Base-by-base conservation (phyloP, 176 grass and related monocot species). In the Dactylis glomerata region DNA sequence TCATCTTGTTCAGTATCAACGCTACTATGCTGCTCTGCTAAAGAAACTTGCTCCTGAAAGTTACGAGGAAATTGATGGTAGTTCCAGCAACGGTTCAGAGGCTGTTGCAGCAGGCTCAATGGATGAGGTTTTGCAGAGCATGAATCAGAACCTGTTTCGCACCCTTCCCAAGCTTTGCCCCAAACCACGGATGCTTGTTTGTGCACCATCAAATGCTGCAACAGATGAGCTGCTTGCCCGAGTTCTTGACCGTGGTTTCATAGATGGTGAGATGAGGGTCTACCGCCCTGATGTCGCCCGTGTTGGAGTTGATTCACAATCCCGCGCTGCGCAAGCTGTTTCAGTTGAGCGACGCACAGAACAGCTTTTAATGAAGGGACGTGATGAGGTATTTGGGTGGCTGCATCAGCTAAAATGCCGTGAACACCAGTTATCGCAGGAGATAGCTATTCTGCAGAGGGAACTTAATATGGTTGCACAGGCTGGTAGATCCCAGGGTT, bases 191-290 rank as follows among this genome's bases (percentile, higher is more conserved):
- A 95, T 97, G 95, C 90, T 97, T 73, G 95, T 97, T 7, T 97
- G 95, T 68, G 95, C 95, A 19, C 95, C 95, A 47, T 97, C 95
- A 83, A 97, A 97, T 56, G 92, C 95, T 57, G 95, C 95, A 54
- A 97, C 92, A 86, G 95, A 97, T 80, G 95, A 97, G 82, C 56
- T 97, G 28, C 78, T 97, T 83, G 82, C 95, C 59, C 95, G 91
- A 85, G 95, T 97, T 80, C 92, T 97, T 78, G 95, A 97, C 79
- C 92, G 92, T 56, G 95, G 95, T 28, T 97, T 97, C 83, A 95
- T 97, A 71, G 95, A 97, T 91, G 95, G 95, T 55, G 95, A 97
- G 70, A 97, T 97, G 95, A 94, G 94, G 82, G 83, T 97, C 20
- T 97, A 97, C 68, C 92, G 95, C 1, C 95, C 95, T 52, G 95